Evolutionary conservation across 2,329 filamentous ascomycete species (phyloP).

Genomic region (Fusarium denticulatum): DNA sequence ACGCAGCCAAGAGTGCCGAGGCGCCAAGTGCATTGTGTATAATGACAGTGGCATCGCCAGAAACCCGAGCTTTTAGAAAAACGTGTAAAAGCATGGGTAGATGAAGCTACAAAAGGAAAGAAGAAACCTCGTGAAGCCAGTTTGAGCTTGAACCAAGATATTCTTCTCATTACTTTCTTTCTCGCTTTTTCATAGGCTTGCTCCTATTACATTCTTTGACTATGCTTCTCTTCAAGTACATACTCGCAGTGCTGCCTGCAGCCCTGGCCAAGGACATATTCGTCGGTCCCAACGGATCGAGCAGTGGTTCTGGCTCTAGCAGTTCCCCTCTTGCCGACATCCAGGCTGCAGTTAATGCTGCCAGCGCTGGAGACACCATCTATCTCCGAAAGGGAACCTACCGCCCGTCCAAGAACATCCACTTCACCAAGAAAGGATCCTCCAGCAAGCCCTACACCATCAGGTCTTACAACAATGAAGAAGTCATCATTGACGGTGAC

Average conservation of each 20-base stretch:
- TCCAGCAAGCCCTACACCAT: slow-evolving; percentile 52
- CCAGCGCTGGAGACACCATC: slow-evolving; percentile 57
- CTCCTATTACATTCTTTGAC: not conserved
- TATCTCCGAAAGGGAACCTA: slow-evolving; percentile 57
- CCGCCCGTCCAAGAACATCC: slow-evolving; percentile 56
- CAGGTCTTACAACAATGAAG: slow-evolving; percentile 52
- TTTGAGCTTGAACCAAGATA: not conserved
- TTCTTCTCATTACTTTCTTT: not conserved
- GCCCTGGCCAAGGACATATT: slow-evolving; percentile 50
- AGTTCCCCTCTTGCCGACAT: slow-evolving; percentile 55
- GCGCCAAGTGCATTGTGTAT: not conserved
- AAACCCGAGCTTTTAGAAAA: not conserved
- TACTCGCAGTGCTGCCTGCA: not conserved
- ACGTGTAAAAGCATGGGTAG: too few relatives aligned
- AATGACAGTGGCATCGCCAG: not conserved
- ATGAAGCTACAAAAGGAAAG: not conserved
- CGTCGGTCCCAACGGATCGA: slow-evolving; percentile 54
- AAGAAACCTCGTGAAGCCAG: accelerated
- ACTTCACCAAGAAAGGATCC: slow-evolving; percentile 57
- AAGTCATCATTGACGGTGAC: slow-evolving; percentile 58
- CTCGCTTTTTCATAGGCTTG: not conserved
- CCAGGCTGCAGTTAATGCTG: slow-evolving; percentile 55
- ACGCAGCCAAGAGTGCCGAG: not conserved
- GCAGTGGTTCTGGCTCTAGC: slow-evolving; percentile 48
- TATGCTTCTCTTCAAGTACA: not conserved